Percentiles rank a stretch among this genome's conserved stretches.
Evolutionary conservation across 1,284 basidiomycete species (phyloP).

Genomic region (Trichosporon sp.): DNA sequence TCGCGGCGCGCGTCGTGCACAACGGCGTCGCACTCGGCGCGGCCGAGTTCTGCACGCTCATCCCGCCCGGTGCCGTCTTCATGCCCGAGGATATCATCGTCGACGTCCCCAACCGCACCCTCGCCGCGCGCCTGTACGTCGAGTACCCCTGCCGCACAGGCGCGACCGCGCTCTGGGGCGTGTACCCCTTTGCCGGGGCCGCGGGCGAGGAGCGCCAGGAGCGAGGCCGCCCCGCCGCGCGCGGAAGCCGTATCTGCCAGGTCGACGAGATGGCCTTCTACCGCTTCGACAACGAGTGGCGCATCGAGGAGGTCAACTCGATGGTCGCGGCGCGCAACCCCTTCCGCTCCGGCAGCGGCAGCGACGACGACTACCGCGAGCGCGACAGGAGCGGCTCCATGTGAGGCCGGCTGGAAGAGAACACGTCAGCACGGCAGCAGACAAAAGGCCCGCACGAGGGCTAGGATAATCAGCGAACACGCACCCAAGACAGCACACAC

Average conservation of each 20-base stretch:
- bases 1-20: conserved; percentile 8
- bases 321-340: neutral
- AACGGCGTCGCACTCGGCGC: conserved; percentile 2
- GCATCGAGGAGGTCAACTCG: conserved; percentile 12
- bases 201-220: neutral
- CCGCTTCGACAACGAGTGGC: conserved; percentile 17
- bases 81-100: conserved; percentile 12
- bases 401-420: neutral
- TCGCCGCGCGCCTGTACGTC: conserved; percentile 13
- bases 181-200: neutral
- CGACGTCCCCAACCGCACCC: conserved; percentile 9
- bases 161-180: neutral
- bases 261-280: conserved; percentile 15
- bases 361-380: neutral
- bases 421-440: neutral
- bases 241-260: neutral
- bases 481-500: neutral
- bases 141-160: conserved; percentile 5
- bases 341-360: neutral
- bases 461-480: neutral
- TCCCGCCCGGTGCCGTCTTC: conserved; percentile 11
- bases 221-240: no score
- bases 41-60: neutral
- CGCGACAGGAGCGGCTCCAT: neutral
- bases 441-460: neutral